phyloP scores from a whole-genome alignment of 768 basidiomycete species.

The Podaxis sp. region DNA sequence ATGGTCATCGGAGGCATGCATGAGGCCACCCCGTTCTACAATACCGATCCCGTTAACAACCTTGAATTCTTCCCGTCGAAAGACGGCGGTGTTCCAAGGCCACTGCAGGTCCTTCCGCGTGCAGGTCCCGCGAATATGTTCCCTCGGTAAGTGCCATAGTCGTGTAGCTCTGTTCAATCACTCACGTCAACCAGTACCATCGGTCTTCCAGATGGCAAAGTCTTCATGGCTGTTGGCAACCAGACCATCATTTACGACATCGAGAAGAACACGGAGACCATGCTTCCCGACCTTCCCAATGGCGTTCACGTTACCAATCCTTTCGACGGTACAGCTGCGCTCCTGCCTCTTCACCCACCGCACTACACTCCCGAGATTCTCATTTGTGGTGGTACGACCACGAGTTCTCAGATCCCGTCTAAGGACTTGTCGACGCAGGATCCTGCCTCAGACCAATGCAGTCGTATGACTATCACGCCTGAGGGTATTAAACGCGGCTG shows the following conservation, averaged over 20 bases:
- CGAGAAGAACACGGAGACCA: neutral
- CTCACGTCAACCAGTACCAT: constrained; percentile 23
- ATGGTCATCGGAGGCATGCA: constrained; percentile 30
- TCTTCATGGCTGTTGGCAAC: constrained; percentile 42
- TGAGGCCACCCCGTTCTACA: constrained; percentile 53
- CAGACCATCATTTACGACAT: constrained; percentile 28
- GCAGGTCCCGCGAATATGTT: constrained; percentile 28
- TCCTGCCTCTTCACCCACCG: constrained; percentile 36
- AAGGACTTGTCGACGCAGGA: constrained; percentile 37
- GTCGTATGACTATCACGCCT: constrained; percentile 38
- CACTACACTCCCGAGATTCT: constrained; percentile 45
- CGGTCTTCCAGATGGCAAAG: constrained; percentile 39
- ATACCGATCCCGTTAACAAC: constrained; percentile 53
- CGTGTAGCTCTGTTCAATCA: neutral
- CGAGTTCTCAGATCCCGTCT: constrained; percentile 28
- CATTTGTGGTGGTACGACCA: constrained; percentile 45
- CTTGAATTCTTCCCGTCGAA: constrained; percentile 42
- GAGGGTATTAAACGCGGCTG: constrained; percentile 44
- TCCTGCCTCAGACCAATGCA: constrained; percentile 44
- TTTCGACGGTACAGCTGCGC: constrained; percentile 35
- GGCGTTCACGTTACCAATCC: constrained; percentile 42
- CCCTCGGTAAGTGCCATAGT: constrained; percentile 24
- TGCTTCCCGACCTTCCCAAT: constrained; percentile 43
- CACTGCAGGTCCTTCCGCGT: constrained; percentile 26
- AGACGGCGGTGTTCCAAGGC: constrained; percentile 33